A percentile compares a stretch with the other conserved stretches of the same genome.
Conservation (phyloP, 129 eudicot species). For the Lactuca saligna region DNA sequence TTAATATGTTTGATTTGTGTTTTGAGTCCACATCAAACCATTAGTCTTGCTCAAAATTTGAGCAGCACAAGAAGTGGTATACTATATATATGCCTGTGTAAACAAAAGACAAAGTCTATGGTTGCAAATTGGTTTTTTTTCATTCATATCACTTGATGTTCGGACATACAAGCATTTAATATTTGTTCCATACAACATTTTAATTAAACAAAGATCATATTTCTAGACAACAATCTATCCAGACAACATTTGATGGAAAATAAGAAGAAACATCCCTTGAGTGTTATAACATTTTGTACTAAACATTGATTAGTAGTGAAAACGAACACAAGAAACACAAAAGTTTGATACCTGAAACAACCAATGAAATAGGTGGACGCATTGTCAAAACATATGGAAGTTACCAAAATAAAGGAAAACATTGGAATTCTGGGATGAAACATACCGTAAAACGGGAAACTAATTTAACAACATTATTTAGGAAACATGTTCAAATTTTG, state of each 20-base stretch:
- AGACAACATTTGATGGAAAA: not conserved
- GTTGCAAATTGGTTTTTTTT: constrained; percentile 30
- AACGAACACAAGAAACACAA: too few relatives aligned
- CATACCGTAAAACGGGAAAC: too few relatives aligned
- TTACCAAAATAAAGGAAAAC: too few relatives aligned
- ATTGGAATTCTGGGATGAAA: too few relatives aligned
- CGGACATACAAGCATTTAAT: not conserved
- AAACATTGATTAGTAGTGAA: too few relatives aligned
- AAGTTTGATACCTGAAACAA: too few relatives aligned
- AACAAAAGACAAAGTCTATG: constrained; percentile 16
- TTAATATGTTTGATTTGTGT: constrained; percentile 37
- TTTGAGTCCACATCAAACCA: constrained; percentile 40
- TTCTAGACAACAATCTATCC: too few relatives aligned
- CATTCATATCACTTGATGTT: constrained; percentile 20
- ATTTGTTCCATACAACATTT: not conserved
- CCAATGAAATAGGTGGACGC: too few relatives aligned
- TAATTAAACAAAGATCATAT: too few relatives aligned
- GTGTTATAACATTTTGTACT: not conserved
- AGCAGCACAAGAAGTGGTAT: constrained; percentile 40
- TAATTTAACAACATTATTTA: too few relatives aligned
- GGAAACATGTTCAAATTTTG: too few relatives aligned
- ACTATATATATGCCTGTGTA: constrained; percentile 36
- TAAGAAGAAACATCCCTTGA: not conserved
- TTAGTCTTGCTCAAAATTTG: constrained; percentile 27
- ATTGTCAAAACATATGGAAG: too few relatives aligned